phyloP scores from a whole-genome alignment of 345 rosid species.

The Linum lewisii region DNA sequence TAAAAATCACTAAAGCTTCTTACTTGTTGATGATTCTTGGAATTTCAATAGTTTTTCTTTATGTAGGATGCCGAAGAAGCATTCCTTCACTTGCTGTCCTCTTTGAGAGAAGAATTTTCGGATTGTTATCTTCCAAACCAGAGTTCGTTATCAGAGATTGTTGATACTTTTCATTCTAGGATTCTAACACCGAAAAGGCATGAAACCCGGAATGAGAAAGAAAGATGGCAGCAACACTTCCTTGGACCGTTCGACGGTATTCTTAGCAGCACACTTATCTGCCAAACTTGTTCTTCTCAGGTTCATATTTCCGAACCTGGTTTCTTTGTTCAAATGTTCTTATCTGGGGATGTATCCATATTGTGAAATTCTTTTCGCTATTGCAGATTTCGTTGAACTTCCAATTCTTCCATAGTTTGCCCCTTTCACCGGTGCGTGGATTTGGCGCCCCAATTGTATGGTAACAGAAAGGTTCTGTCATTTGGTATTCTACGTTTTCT shows the following conservation, averaged over 20 bases:
- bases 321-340: no score
- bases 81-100: constrained; percentile 64
- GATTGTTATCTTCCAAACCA: constrained; percentile 39
- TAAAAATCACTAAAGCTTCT: constrained; percentile 18
- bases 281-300: constrained; percentile 73
- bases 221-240: constrained; percentile 70
- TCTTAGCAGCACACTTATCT: constrained; percentile 55
- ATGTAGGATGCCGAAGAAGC: constrained; percentile 90
- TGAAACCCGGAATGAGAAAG: constrained; percentile 35
- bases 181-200: constrained; percentile 31
- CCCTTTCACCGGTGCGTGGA: constrained; percentile 49
- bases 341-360: neutral
- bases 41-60: constrained; percentile 7
- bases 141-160: constrained; percentile 35
- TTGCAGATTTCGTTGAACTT: constrained; percentile 77
- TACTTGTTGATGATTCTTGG: constrained; percentile 4
- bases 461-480: constrained; percentile 39
- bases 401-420: constrained; percentile 76
- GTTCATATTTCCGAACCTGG: constrained; percentile 20
- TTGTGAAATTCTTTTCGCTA: constrained; percentile 1
- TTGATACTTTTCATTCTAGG: constrained; percentile 36
- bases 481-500: constrained; percentile 12
- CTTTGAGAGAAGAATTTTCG: constrained; percentile 63
- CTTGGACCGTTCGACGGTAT: constrained; percentile 92
- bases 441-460: constrained; percentile 61